phyloP scores from a whole-genome alignment of 2,329 filamentous ascomycete genomes.

The Xylariaceae sp. region DNA sequence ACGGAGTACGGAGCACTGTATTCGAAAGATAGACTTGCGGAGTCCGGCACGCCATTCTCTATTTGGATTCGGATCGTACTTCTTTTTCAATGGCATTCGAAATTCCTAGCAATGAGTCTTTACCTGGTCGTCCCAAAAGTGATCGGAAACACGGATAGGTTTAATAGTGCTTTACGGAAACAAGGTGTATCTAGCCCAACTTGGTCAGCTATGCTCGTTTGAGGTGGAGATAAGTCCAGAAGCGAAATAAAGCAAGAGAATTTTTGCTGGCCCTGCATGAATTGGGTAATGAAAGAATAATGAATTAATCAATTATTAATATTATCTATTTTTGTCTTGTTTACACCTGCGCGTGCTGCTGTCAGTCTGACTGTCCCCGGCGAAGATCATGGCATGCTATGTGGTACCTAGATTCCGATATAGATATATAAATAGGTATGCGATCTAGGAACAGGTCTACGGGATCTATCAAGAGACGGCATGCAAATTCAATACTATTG shows the following conservation, averaged over 20 bases:
- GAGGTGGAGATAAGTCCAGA: conserved; percentile 7
- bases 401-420: not conserved
- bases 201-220: conserved; percentile 1
- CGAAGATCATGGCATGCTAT: conserved; percentile 14
- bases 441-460: not conserved
- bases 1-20: too few relatives aligned
- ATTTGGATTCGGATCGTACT: too few relatives aligned
- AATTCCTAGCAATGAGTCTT: too few relatives aligned
- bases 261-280: conserved; percentile 11
- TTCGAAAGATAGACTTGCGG: too few relatives aligned
- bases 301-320: conserved; percentile 14
- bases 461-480: not conserved
- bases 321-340: conserved; percentile 16
- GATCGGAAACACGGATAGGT: too few relatives aligned
- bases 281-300: conserved; percentile 10
- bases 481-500: conserved; percentile 7
- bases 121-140: too few relatives aligned
- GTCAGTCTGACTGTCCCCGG: conserved; percentile 7
- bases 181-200: conserved; percentile 2
- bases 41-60: too few relatives aligned
- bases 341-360: conserved; percentile 5
- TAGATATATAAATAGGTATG: not conserved
- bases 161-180: too few relatives aligned
- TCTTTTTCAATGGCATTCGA: too few relatives aligned
- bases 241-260: conserved; percentile 10